Conservation (phyloP, 1,284 basidiomycete species). For the Melanopsichium pennsylvanicum region DNA sequence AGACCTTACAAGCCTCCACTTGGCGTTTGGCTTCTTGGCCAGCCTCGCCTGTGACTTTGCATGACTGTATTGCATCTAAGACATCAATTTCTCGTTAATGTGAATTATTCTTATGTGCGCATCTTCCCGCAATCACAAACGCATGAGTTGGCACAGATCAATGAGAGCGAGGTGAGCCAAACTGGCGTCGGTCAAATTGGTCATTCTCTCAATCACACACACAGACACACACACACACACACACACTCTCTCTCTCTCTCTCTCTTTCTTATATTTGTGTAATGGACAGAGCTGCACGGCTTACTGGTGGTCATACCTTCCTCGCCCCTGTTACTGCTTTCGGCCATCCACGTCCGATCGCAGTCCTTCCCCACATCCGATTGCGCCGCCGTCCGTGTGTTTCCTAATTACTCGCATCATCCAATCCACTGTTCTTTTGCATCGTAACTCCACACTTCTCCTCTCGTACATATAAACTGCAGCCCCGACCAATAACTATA, state of each 20-base stretch:
- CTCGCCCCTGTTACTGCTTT: not conserved
- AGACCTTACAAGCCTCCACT: conserved; percentile 23
- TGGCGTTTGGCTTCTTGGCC: conserved; percentile 11
- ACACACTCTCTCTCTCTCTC: too few relatives aligned
- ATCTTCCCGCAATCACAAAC: too few relatives aligned
- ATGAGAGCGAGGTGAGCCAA: not conserved
- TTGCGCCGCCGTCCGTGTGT: conserved; percentile 5
- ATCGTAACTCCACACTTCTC: not conserved
- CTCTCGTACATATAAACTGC: not conserved
- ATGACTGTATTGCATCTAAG: conserved; percentile 9
- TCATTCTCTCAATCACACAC: too few relatives aligned
- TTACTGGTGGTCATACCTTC: too few relatives aligned
- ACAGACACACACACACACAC: too few relatives aligned
- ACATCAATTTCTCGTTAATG: too few relatives aligned
- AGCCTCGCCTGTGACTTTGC: not conserved
- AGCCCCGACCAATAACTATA: too few relatives aligned
- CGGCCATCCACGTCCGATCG: conserved; percentile 26
- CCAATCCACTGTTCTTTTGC: not conserved
- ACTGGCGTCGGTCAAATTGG: conserved; percentile 1
- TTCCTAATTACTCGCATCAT: not conserved
- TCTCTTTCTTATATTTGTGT: too few relatives aligned
- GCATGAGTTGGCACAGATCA: not conserved
- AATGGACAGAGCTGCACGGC: too few relatives aligned
- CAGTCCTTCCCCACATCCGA: conserved; percentile 30
- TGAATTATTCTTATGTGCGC: too few relatives aligned